phyloP scores from a whole-genome alignment of 2,329 filamentous ascomycete genomes.

The Amylocarpus encephaloides region DNA sequence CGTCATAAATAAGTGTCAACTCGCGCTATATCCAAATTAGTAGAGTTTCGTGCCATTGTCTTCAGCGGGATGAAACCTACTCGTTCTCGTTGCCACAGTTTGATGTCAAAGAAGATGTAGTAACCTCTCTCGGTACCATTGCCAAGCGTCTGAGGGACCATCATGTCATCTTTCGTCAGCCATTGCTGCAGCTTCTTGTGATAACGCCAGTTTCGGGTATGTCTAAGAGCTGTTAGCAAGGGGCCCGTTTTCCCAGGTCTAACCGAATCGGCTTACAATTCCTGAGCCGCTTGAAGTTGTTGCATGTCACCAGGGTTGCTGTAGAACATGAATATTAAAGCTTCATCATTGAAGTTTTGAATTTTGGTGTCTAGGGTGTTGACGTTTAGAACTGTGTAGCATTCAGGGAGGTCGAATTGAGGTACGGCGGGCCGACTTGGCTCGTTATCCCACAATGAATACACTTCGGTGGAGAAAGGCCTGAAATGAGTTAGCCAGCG shows the following conservation, averaged over 20 bases:
- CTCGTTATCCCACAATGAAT: slow-evolving; percentile 55
- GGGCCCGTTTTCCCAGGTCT: neutral
- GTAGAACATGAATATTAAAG: slow-evolving; percentile 65
- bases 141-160: slow-evolving; percentile 55
- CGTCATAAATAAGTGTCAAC: slow-evolving; percentile 54
- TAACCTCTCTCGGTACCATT: slow-evolving; percentile 56
- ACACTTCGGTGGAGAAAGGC: slow-evolving; percentile 50
- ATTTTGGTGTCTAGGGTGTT: slow-evolving; percentile 61
- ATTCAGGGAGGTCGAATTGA: slow-evolving; percentile 55
- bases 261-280: slow-evolving; percentile 44
- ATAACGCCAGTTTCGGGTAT: slow-evolving; percentile 61
- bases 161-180: slow-evolving; percentile 62
- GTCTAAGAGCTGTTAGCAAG: slow-evolving; percentile 35
- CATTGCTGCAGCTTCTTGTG: slow-evolving; percentile 61
- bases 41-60: neutral
- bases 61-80: slow-evolving; percentile 37
- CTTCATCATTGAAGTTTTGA: slow-evolving; percentile 61
- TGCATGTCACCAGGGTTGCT: slow-evolving; percentile 57
- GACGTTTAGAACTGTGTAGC: slow-evolving; percentile 61
- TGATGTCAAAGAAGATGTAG: slow-evolving; percentile 60
- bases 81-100: slow-evolving; percentile 56
- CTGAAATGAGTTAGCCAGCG: slow-evolving; percentile 21
- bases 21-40: slow-evolving; percentile 42
- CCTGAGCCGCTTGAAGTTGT: slow-evolving; percentile 56
- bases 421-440: slow-evolving; percentile 52